These are phyloP conservation scores for Candida verbasci DNA, from an alignment of 805 yeast species.

Conservation along the genomic window DNA sequence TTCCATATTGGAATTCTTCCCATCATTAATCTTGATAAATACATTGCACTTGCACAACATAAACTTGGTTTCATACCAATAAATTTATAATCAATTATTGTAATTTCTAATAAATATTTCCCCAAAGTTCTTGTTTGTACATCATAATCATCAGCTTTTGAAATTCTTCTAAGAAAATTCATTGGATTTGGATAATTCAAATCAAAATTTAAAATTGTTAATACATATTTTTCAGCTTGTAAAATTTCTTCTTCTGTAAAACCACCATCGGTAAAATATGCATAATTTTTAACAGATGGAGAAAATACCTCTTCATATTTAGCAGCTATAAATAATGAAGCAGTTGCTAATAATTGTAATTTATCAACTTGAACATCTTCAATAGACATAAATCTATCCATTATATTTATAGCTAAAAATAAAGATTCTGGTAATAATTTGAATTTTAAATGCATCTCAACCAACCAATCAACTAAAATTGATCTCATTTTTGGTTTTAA, in stretches of 20 bases:
- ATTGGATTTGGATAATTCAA: constrained; percentile 84
- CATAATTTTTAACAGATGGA: constrained; percentile 80
- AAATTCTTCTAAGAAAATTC: constrained; percentile 82
- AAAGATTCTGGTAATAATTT: constrained; percentile 82
- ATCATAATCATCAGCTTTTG: constrained; percentile 89
- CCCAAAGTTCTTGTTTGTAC: constrained; percentile 80
- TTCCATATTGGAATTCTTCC: constrained; percentile 72
- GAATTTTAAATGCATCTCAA: constrained; percentile 82
- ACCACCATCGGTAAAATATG: constrained; percentile 84
- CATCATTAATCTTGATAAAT: constrained; percentile 68
- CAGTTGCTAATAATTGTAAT: constrained; percentile 81
- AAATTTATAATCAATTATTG: constrained; percentile 71
- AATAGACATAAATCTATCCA: constrained; percentile 81
- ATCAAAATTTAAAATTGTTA: constrained; percentile 68
- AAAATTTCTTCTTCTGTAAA: constrained; percentile 76
- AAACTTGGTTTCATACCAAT: constrained; percentile 71
- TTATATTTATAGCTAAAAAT: constrained; percentile 73
- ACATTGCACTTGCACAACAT: constrained; percentile 87
- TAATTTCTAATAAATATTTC: constrained; percentile 75
- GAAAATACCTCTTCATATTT: constrained; percentile 89
- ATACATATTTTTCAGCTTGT: constrained; percentile 75
- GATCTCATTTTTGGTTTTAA: constrained; percentile 81
- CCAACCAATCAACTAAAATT: constrained; percentile 89
- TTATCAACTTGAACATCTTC: constrained; percentile 73
- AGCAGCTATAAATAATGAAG: constrained; percentile 83